Conservation (phyloP, 208 protist genomes). For the Acanthamoeba sp. region DNA sequence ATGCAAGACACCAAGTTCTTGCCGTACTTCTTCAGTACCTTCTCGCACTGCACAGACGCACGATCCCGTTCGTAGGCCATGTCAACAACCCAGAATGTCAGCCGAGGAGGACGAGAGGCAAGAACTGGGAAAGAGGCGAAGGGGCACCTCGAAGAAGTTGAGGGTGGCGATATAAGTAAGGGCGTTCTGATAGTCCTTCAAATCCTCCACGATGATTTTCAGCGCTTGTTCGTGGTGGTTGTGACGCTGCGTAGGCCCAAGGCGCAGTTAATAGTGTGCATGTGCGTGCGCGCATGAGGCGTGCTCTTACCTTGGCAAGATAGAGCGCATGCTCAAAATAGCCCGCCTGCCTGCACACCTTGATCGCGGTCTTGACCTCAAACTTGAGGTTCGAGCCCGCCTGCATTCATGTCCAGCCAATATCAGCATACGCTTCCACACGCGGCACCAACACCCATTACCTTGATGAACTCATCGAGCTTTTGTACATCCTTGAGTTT, state of each 20-base stretch:
- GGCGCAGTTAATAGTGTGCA: not conserved
- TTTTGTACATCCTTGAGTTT: slow-evolving; percentile 94
- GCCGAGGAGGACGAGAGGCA: not conserved
- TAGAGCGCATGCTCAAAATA: slow-evolving; percentile 73
- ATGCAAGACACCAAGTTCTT: slow-evolving; percentile 87
- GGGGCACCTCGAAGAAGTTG: slow-evolving; percentile 83
- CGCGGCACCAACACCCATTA: not conserved
- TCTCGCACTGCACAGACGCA: slow-evolving; percentile 92
- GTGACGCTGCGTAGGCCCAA: slow-evolving; percentile 87
- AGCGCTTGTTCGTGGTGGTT: slow-evolving; percentile 92
- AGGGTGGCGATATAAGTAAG: slow-evolving; percentile 91
- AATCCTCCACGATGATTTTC: slow-evolving; percentile 92
- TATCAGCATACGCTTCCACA: not conserved
- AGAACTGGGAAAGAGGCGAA: not conserved
- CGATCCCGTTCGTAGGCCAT: too few relatives aligned
- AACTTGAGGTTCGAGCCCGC: slow-evolving; percentile 91
- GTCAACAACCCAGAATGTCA: not conserved
- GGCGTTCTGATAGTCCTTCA: slow-evolving; percentile 87
- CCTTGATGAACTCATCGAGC: slow-evolving; percentile 94
- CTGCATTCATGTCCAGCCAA: not conserved
- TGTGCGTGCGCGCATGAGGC: not conserved
- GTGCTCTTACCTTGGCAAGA: slow-evolving; percentile 16
- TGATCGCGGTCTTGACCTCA: slow-evolving; percentile 96
- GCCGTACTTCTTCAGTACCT: slow-evolving; percentile 92
- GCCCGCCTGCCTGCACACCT: slow-evolving; percentile 91